Evolutionary conservation across 768 basidiomycete genomes (phyloP).

Genomic region (Piloderma croceum): DNA sequence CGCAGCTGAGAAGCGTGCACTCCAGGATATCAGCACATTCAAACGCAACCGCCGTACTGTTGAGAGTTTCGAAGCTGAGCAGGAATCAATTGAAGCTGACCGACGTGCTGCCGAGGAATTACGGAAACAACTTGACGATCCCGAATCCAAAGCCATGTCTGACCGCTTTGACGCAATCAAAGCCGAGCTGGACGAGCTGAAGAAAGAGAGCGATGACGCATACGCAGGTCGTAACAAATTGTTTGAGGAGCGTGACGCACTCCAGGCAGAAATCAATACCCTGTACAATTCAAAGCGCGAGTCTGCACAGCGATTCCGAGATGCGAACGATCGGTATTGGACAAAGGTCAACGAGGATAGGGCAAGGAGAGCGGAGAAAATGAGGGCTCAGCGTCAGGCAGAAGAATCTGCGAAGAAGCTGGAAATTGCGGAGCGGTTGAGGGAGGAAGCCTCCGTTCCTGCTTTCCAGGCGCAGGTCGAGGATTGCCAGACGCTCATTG

Average conservation of each 20-base stretch:
- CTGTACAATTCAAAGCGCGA: conserved; percentile 78
- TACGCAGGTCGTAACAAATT: conserved; percentile 77
- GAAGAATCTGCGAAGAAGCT: conserved; percentile 76
- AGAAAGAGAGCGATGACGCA: conserved; percentile 80
- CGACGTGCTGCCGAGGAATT: conserved; percentile 71
- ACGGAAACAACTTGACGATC: conserved; percentile 82
- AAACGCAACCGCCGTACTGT: conserved; percentile 70
- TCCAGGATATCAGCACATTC: conserved; percentile 77
- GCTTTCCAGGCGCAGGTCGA: conserved; percentile 93
- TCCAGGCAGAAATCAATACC: conserved; percentile 64
- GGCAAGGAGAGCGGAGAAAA: conserved; percentile 72
- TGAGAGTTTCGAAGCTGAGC: conserved; percentile 75
- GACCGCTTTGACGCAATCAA: conserved; percentile 80
- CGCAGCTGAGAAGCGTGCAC: conserved; percentile 90
- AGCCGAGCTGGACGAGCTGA: conserved; percentile 78
- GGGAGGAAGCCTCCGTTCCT: conserved; percentile 86
- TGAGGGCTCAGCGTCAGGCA: conserved; percentile 66
- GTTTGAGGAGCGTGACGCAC: conserved; percentile 75
- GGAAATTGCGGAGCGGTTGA: conserved; percentile 72
- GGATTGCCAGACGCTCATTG: conserved; percentile 91
- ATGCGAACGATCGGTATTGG: conserved; percentile 80
- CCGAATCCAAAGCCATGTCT: conserved; percentile 73
- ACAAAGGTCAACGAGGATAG: conserved; percentile 84
- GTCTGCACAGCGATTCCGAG: conserved; percentile 62
- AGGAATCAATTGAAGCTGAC: conserved; percentile 78